A percentile compares a stretch with the other conserved stretches of the same genome.
These are phyloP conservation scores for Dimargaris cristalligena DNA, from an alignment of 192 early-diverging fungal species.

Conservation along the genomic window DNA sequence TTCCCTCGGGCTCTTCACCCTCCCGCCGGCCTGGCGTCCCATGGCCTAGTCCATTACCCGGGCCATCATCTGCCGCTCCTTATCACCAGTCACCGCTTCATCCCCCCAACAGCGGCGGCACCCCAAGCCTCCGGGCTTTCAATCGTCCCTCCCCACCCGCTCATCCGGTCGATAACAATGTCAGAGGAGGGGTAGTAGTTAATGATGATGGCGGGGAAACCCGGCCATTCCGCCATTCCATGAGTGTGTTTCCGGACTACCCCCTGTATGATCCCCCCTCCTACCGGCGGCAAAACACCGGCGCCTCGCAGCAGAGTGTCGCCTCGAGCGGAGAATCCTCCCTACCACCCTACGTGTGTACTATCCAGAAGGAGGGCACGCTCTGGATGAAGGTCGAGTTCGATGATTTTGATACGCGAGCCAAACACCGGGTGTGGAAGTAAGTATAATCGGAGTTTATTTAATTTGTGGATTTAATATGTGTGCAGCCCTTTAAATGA, in stretches of 20 bases:
- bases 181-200: too few relatives aligned
- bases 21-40: too few relatives aligned
- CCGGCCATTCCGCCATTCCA: not conserved
- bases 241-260: not conserved
- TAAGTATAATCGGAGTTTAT: not conserved
- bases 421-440: constrained; percentile 8
- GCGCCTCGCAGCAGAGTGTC: not conserved
- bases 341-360: constrained; percentile 6
- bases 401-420: constrained; percentile 1
- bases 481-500: not conserved
- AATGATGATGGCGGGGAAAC: too few relatives aligned
- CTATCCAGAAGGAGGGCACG: constrained; percentile 1
- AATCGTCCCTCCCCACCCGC: too few relatives aligned
- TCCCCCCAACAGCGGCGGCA: too few relatives aligned
- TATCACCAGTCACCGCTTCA: too few relatives aligned
- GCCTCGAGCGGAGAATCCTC: not conserved
- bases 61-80: too few relatives aligned
- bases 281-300: not conserved
- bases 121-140: too few relatives aligned
- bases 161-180: too few relatives aligned
- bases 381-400: constrained; percentile 8
- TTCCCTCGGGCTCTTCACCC: too few relatives aligned
- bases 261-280: too few relatives aligned
- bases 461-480: not conserved
- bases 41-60: too few relatives aligned